Evolutionary conservation across 2,329 filamentous ascomycete species (phyloP), one percentile per base, ranked within the genome.

Genomic region (Phoma sp.): DNA sequence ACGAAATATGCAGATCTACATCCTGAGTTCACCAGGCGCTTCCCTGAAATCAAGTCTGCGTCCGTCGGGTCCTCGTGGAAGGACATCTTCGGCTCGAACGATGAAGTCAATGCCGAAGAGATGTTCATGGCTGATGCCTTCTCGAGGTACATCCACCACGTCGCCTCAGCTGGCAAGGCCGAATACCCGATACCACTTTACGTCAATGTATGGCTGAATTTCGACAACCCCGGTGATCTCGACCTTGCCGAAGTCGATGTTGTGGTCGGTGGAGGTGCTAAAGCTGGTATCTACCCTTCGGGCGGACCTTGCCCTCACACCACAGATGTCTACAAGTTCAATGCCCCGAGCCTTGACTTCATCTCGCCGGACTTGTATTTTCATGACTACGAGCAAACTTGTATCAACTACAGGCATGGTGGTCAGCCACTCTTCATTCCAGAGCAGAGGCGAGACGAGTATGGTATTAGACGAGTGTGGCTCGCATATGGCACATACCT

Each of bases 371-470:
- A 83, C 26, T 29, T 83, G 4, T 82, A 83, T 56, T 74, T 82
- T 15, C 77, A 81, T 56, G 75, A 81, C 30, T 83, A 82, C 56
- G 73, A 76, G 36, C 64, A 56, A 0, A 73, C 78, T 0, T 83
- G 81, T 50, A 61, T 59, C 10, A 73, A 77, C 21, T 83, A 82
- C 53, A 64, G 74, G 3, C 77, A 80, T 42, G 66, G 74, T 3
- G 64, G 68, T 10, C 77, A 82, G 56, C 74, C 79, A 0, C 71
- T 83, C 0, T 82, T 83, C 57, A 82, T 83, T 30, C 81, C 81
- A 0, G 81, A 83, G 66, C 81, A 83, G 59, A 71, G 80, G 5
- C 73, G 81, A 11, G 81, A 83, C 47, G 79, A 80, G 69, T 60
- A 65, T 5, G 67, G 67, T 4, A 62, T 61, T 3, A 55, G 67